Conservation (phyloP, 352 stramenopile genomes). For the Globisporangium cylindrosporum region DNA sequence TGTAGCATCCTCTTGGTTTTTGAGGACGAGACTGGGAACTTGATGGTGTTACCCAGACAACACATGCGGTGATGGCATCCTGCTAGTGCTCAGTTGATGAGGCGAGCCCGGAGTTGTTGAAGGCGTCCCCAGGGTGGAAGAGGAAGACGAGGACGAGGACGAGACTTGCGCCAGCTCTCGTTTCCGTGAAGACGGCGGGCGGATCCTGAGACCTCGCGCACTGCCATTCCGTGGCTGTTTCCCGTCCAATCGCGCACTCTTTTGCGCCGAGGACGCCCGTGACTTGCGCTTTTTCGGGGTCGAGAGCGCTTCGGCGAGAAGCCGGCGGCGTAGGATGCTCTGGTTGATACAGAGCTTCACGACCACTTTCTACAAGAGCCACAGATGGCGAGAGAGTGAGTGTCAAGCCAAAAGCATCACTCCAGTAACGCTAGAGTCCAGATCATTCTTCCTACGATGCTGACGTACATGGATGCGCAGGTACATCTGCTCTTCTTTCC, state of each 20-base stretch:
- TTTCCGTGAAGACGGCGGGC: background rate
- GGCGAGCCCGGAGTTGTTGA: background rate
- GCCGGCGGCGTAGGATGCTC: constrained; percentile 12
- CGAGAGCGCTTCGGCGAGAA: constrained; percentile 10
- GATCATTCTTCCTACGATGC: constrained; percentile 8
- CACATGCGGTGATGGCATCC: background rate
- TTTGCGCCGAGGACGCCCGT: constrained; percentile 3
- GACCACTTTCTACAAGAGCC: constrained; percentile 27
- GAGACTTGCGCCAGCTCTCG: background rate
- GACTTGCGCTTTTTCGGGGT: constrained; percentile 11
- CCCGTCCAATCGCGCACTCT: background rate
- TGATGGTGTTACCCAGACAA: background rate
- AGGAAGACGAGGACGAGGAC: background rate
- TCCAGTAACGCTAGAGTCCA: background rate
- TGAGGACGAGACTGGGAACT: background rate
- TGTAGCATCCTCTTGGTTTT: background rate
- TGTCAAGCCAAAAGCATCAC: background rate
- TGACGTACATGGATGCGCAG: constrained; percentile 44
- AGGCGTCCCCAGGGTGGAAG: background rate
- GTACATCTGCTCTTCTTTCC: constrained; percentile 45
- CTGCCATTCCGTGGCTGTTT: background rate
- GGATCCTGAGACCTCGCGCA: background rate
- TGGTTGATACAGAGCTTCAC: constrained; percentile 28
- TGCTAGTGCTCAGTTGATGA: background rate
- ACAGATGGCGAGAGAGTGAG: background rate